Percentiles rank a stretch among this genome's conserved stretches.
phyloP scores from a whole-genome alignment of 2,329 filamentous ascomycete genomes.

The Fusarium fujikuroi region DNA sequence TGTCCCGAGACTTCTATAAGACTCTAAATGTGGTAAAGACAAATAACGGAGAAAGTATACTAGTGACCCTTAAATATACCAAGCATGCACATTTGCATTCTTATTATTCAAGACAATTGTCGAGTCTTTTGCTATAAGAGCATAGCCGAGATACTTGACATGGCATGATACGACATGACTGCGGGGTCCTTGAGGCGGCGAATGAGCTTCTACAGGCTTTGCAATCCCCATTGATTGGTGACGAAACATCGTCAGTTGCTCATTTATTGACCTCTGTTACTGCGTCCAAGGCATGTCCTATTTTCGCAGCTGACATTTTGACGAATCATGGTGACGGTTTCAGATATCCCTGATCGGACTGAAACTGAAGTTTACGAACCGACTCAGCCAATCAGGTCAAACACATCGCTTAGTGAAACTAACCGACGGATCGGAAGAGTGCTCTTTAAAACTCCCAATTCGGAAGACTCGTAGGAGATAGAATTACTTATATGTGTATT shows the following conservation, averaged over 20 bases:
- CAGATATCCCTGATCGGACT: neutral
- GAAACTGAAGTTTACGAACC: conserved; percentile 16
- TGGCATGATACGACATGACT: conserved; percentile 20
- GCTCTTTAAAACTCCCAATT: neutral
- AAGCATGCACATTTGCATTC: neutral
- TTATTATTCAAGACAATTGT: neutral
- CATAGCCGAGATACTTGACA: neutral
- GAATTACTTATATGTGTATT: neutral
- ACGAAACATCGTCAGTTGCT: neutral
- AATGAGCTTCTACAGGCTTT: conserved; percentile 1
- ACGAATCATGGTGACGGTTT: conserved; percentile 6
- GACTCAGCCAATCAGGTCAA: conserved; percentile 11
- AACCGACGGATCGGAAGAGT: neutral
- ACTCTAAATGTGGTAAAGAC: neutral
- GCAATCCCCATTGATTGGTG: conserved; percentile 4
- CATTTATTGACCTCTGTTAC: neutral
- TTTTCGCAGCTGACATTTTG: neutral
- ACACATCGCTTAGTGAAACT: neutral
- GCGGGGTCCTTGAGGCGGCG: conserved; percentile 21
- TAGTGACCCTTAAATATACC: neutral
- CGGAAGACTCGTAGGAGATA: neutral
- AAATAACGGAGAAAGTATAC: neutral
- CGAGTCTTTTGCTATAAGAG: neutral
- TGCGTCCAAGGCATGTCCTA: neutral
- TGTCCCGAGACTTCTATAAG: neutral